Evolutionary conservation across 305 asterid genomes (phyloP), one percentile per base, ranked within the genome.

Genomic region (Rubia tinctorum): DNA sequence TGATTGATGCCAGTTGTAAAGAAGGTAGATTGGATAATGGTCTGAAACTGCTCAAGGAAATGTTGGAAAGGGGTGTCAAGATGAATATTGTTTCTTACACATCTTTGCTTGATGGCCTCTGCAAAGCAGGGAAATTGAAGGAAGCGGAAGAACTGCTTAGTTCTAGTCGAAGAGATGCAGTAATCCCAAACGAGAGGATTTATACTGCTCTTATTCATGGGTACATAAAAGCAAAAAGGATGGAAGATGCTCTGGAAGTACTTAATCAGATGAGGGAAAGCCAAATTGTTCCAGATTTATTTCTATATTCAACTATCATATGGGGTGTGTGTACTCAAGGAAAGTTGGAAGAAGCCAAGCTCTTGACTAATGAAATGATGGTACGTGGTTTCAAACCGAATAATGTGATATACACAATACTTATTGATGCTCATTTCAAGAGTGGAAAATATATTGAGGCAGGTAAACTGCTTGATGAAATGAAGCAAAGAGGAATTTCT

Each of bases 1-100:
- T 93, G 71, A 83, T 93, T 76, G 98, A 93, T 80, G 91, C 97
- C 37, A 87, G 83, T 73, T 91, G 83, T 83, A 93, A 91, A 87
- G 81, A 77, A 60, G 86, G 95, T 72, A 87, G 86, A 42, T 55
- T 78, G 66, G 89, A 80, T 39, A 82, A 88, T 84, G 98, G 91
- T 58, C 73, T 93, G 62, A 90, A 83, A 83, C 87, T 93, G 74
- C 89, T 90, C 10, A 90, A 84, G 74, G 98, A 93, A 83, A 93
- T 93, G 98, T 75, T 81, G 59, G 95, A 87, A 84, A 86, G 85
- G 72, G 88, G 88, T 72, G 47, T 85, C 69, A 88, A 85, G 84
- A 78, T 91, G 80, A 93, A 90, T 75, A 78, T 86, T 61, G 91
- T 93, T 74, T 87, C 96, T 62, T 93, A 88, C 80, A 82, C 96